Evolutionary conservation across 108 stramenopile species (phyloP).

Genomic region (Skeletonema tropicum): DNA sequence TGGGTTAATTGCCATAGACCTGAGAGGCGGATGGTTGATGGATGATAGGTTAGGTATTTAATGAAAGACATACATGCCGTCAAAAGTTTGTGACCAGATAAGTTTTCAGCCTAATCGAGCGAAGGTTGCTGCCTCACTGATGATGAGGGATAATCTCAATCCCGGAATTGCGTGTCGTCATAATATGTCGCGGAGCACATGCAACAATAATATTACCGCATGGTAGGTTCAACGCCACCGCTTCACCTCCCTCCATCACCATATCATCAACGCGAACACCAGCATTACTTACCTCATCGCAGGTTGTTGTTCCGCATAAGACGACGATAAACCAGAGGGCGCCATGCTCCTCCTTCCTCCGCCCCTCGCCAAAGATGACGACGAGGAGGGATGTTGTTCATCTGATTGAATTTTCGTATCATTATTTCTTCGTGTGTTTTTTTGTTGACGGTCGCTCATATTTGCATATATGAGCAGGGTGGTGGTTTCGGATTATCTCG

Average conservation of each 20-base stretch:
- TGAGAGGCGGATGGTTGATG: not conserved
- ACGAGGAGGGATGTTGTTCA: not conserved
- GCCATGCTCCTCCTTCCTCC: not conserved
- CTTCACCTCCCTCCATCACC: not conserved
- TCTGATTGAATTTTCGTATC: not conserved
- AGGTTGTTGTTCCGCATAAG: slow-evolving; percentile 32
- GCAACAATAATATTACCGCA: not conserved
- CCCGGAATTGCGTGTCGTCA: no score
- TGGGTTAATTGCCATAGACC: not conserved
- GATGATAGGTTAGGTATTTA: not conserved
- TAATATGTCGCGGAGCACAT: no score
- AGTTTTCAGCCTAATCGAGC: not conserved
- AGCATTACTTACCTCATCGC: slow-evolving; percentile 30
- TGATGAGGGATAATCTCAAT: no score
- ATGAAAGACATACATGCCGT: not conserved
- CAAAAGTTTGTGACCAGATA: not conserved
- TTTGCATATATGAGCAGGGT: not conserved
- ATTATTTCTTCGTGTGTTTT: not conserved
- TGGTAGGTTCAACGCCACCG: not conserved
- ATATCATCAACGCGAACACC: not conserved
- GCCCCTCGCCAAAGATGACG: not conserved
- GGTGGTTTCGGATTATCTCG: not conserved
- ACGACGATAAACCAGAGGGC: not conserved
- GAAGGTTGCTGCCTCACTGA: no score
- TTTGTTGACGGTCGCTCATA: not conserved